Percentiles rank a stretch among this genome's conserved stretches.
Conservation (phyloP, 805 yeast genomes). For the Saccharomycopsis sp. region DNA sequence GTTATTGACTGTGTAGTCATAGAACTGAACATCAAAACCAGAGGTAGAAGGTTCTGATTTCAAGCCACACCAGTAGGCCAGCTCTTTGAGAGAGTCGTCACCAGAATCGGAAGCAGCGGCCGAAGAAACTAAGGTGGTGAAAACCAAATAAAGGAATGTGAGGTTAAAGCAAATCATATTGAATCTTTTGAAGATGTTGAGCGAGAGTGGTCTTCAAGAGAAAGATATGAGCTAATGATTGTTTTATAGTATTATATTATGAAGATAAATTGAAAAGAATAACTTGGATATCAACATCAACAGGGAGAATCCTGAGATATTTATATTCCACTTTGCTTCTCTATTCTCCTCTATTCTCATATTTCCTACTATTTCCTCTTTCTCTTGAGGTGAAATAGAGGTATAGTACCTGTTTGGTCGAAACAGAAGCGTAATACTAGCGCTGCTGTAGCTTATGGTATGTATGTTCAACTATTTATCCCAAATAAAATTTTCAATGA, state of each 20-base stretch:
- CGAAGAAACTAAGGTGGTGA: not conserved
- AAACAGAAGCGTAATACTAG: not conserved
- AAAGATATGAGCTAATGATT: not conserved
- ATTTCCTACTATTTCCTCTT: too few species aligned
- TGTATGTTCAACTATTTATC: not conserved
- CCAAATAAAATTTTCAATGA: too few species aligned
- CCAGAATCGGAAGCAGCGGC: not conserved
- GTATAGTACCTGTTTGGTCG: not conserved
- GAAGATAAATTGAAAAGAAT: not conserved
- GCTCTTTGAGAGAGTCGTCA: not conserved
- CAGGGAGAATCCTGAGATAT: not conserved
- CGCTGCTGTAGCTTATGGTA: not conserved
- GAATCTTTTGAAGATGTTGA: not conserved
- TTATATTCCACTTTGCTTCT: too few species aligned
- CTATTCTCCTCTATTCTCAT: too few species aligned
- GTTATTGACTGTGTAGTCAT: slow-evolving; percentile 1
- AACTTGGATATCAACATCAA: not conserved
- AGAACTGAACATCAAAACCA: slow-evolving; percentile 6
- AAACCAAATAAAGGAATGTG: not conserved
- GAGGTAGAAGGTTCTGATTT: not conserved
- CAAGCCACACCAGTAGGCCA: slow-evolving; percentile 1
- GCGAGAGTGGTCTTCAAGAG: not conserved
- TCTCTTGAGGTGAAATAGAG: not conserved
- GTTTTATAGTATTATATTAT: not conserved
- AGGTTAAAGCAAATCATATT: not conserved